phyloP scores from a whole-genome alignment of 163 green algal genomes.

The Scenedesmus sp. region DNA sequence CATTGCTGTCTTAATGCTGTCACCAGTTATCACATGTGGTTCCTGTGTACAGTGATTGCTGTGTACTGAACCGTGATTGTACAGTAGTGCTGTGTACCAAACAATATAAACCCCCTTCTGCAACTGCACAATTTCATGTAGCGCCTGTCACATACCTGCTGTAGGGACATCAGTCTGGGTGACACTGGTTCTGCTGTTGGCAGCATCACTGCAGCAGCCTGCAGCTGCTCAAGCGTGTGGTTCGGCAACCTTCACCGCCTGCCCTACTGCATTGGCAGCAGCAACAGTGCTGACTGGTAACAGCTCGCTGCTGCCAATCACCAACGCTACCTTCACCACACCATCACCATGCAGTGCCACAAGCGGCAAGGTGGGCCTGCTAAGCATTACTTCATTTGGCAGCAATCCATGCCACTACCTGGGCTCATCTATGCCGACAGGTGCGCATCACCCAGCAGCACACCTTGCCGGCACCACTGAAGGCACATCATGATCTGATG shows the following conservation, averaged over 20 bases:
- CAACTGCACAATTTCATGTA: no score
- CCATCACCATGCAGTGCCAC: neutral
- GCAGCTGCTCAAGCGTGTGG: neutral
- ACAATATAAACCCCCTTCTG: no score
- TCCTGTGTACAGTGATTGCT: no score
- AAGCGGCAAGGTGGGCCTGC: neutral
- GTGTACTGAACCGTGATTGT: no score
- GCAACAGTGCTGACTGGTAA: neutral
- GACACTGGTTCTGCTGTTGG: neutral
- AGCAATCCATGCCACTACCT: neutral
- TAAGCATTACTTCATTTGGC: neutral
- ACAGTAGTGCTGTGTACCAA: neutral
- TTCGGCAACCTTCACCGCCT: neutral
- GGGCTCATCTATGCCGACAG: neutral
- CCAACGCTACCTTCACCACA: neutral
- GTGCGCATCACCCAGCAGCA: neutral
- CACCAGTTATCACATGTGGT: no score
- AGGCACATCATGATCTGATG: no score
- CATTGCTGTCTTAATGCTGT: no score
- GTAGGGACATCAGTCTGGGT: neutral
- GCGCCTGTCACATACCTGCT: neutral
- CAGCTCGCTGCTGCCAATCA: neutral
- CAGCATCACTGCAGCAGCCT: neutral
- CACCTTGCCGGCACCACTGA: neutral
- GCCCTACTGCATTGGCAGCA: neutral